Base-by-base conservation (phyloP, 306 rosid species). In the Trifolium subterraneum region DNA sequence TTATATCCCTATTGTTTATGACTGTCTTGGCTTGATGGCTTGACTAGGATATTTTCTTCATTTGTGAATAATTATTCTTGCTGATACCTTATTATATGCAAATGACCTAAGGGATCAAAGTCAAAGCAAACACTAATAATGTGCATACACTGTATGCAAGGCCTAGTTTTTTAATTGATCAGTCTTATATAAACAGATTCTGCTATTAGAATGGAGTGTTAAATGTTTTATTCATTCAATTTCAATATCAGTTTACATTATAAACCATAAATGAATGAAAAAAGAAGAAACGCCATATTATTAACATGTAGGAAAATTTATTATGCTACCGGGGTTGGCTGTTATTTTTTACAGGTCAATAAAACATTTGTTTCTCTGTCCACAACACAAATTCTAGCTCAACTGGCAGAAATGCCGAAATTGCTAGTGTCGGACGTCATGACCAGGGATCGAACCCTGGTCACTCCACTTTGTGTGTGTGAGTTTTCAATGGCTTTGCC, bases 341-440 rank as follows among this genome's bases (percentile, higher is more conserved):
- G 15, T 79, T 65, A 56, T 68, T 72, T 65, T 36, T 64, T 39
- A 41, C 22, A 14, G 60, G 22, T 41, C 52, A 71, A 54, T 42
- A 29, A 23, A 45, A 29, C 60, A 68, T 77, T 29, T 48, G 71
- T 36, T 11, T 77, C 64, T n/a, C n/a, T n/a, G n/a, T n/a, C n/a
- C n/a, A n/a, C n/a, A n/a, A n/a, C n/a, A n/a, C n/a, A n/a, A n/a
- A n/a, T n/a, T n/a, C n/a, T n/a, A n/a, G n/a, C n/a, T n/a, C n/a
- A n/a, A n/a, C n/a, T n/a, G n/a, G n/a, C n/a, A n/a, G n/a, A n/a
- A n/a, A n/a, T n/a, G n/a, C n/a, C n/a, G n/a, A n/a, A n/a, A n/a
- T n/a, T n/a, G n/a, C n/a, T n/a, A n/a, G n/a, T n/a, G n/a, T n/a
- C n/a, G n/a, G n/a, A n/a, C n/a, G n/a, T n/a, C n/a, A n/a, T n/a